Conservation (phyloP, 1,284 basidiomycete genomes). For the Neonothopanus nambi region DNA sequence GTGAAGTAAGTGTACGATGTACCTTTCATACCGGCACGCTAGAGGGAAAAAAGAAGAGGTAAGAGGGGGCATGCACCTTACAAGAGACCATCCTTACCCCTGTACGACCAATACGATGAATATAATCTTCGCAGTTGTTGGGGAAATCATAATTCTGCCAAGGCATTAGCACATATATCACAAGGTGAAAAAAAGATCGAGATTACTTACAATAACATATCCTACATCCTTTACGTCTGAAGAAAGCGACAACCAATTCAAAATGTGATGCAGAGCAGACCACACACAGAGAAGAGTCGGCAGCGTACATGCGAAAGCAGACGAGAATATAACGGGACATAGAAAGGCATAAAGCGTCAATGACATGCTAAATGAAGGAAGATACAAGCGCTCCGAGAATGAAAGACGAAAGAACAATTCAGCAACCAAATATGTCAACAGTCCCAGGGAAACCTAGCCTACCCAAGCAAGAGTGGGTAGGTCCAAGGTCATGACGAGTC, state of each 20-base stretch:
- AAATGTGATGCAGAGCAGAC: conserved; percentile 34
- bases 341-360: conserved; percentile 53
- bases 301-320: conserved; percentile 30
- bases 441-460: conserved; percentile 35
- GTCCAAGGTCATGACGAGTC: conserved; percentile 42
- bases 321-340: conserved; percentile 30
- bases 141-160: conserved; percentile 93
- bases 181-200: conserved; percentile 13
- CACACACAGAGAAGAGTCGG: conserved; percentile 33
- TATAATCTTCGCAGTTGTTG: conserved; percentile 94
- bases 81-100: conserved; percentile 51
- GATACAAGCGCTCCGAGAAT: conserved; percentile 58
- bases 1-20: conserved; percentile 97
- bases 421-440: conserved; percentile 14
- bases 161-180: background rate
- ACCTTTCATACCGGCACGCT: conserved; percentile 89
- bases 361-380: conserved; percentile 41
- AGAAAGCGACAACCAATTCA: conserved; percentile 31
- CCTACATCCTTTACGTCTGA: conserved; percentile 95
- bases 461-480: conserved; percentile 25
- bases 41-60: conserved; percentile 17
- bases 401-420: conserved; percentile 31
- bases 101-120: conserved; percentile 91
- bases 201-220: conserved; percentile 85
- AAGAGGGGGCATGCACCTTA: conserved; percentile 10